Evolutionary conservation across 805 yeast species (phyloP).

Genomic region (Candida taoyuanica): DNA sequence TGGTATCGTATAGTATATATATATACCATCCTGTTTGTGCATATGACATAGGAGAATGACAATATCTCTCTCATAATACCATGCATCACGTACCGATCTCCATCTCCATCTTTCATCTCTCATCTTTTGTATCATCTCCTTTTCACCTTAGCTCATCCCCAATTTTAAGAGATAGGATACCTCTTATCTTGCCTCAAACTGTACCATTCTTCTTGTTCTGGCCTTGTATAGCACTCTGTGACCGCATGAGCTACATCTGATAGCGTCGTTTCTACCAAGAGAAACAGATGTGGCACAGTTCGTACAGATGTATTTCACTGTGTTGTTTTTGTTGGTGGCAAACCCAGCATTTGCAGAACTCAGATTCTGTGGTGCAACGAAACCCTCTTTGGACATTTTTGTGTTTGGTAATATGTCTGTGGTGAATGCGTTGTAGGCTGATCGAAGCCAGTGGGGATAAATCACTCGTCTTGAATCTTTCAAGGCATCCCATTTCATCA

Average conservation of each 20-base stretch:
- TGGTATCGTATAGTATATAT: too few relatives aligned
- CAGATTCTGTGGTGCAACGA: slow-evolving; percentile 73
- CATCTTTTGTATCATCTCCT: too few relatives aligned
- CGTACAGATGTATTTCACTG: slow-evolving; percentile 92
- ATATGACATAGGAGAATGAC: too few relatives aligned
- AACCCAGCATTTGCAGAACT: slow-evolving; percentile 88
- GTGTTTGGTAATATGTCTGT: too few relatives aligned
- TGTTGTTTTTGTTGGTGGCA: slow-evolving; percentile 62
- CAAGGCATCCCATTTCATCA: too few relatives aligned
- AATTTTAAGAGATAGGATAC: too few relatives aligned
- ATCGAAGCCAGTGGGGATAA: too few relatives aligned
- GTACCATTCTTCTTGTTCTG: slow-evolving; percentile 95
- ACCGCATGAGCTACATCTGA: slow-evolving; percentile 97
- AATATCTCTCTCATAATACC: too few relatives aligned
- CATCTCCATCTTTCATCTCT: too few relatives aligned
- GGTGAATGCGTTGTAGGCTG: neutral
- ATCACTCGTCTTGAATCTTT: too few relatives aligned
- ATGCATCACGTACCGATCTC: too few relatives aligned
- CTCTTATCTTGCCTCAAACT: slow-evolving; percentile 67
- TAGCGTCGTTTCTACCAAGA: slow-evolving; percentile 89
- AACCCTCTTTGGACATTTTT: slow-evolving; percentile 82
- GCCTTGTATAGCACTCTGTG: slow-evolving; percentile 97
- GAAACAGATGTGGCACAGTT: slow-evolving; percentile 90
- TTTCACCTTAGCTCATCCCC: neutral
- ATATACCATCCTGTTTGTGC: too few relatives aligned